Conservation (phyloP, 768 basidiomycete genomes). For the Lyophyllum decastes region DNA sequence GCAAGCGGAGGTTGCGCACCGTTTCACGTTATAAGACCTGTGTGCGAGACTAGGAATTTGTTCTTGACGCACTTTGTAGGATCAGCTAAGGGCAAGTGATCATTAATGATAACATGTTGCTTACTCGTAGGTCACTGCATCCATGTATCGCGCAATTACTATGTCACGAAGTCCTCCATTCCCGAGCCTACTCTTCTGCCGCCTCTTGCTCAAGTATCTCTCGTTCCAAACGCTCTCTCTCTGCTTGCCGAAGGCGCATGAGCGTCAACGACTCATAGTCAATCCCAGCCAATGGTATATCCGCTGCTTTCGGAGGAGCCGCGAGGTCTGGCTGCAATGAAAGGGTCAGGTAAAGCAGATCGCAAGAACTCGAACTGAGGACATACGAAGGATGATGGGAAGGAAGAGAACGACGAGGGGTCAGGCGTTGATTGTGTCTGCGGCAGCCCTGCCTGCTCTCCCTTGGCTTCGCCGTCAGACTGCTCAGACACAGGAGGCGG, state of each 20-base stretch:
- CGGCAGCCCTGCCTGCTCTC: slow-evolving; percentile 24
- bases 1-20: too few species aligned
- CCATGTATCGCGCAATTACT: not conserved
- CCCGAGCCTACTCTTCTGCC: slow-evolving; percentile 34
- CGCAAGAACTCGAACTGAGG: not conserved
- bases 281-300: slow-evolving; percentile 38
- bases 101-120: not conserved
- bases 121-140: not conserved
- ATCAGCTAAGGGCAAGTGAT: not conserved
- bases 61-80: not conserved
- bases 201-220: slow-evolving; percentile 77
- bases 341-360: slow-evolving; percentile 9
- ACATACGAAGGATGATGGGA: slow-evolving; percentile 59
- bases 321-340: slow-evolving; percentile 28
- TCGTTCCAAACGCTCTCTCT: slow-evolving; percentile 72
- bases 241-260: slow-evolving; percentile 80
- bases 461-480: not conserved
- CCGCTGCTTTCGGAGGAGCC: slow-evolving; percentile 22
- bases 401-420: slow-evolving; percentile 56
- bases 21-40: too few species aligned
- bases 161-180: not conserved
- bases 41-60: not conserved
- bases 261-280: slow-evolving; percentile 83
- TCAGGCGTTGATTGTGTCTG: slow-evolving; percentile 29
- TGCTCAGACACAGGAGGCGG: slow-evolving; percentile 6